Conservation (phyloP, 2,329 filamentous ascomycete genomes). For the Domatiomyces globalis region DNA sequence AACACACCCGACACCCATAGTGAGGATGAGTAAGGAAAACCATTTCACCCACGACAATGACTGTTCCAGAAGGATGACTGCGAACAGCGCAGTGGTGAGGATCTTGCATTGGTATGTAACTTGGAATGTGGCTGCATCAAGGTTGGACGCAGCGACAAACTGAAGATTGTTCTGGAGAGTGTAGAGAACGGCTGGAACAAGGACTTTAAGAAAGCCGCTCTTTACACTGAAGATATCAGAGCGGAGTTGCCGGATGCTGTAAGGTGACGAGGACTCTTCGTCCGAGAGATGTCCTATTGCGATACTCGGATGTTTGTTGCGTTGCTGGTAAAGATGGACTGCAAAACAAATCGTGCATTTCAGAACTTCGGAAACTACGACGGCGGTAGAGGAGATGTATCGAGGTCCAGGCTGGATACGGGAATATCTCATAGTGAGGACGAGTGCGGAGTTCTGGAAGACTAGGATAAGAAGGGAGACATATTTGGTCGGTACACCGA, state of each 20-base stretch:
- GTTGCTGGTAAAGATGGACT: slow-evolving; percentile 63
- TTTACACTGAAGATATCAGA: slow-evolving; percentile 73
- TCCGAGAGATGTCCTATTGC: slow-evolving; percentile 4
- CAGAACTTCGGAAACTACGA: slow-evolving; percentile 83
- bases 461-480: slow-evolving; percentile 14
- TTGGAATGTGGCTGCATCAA: slow-evolving; percentile 86
- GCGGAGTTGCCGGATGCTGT: slow-evolving; percentile 65
- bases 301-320: slow-evolving; percentile 3
- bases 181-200: slow-evolving; percentile 74
- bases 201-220: slow-evolving; percentile 65
- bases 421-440: slow-evolving; percentile 60
- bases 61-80: slow-evolving; percentile 60
- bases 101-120: slow-evolving; percentile 92
- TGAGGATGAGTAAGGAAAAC: slow-evolving; percentile 66
- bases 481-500: slow-evolving; percentile 15
- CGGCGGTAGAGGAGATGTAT: slow-evolving; percentile 85
- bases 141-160: slow-evolving; percentile 77
- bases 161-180: slow-evolving; percentile 83
- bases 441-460: slow-evolving; percentile 15
- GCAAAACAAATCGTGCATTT: slow-evolving; percentile 76
- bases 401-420: slow-evolving; percentile 83
- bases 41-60: slow-evolving; percentile 60
- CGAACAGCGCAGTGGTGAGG: slow-evolving; percentile 76
- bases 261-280: slow-evolving; percentile 23
- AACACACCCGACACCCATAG: slow-evolving; percentile 68